Base-by-base conservation (phyloP, 2,329 filamentous ascomycete genomes). In the Bipolaris bicolor region DNA sequence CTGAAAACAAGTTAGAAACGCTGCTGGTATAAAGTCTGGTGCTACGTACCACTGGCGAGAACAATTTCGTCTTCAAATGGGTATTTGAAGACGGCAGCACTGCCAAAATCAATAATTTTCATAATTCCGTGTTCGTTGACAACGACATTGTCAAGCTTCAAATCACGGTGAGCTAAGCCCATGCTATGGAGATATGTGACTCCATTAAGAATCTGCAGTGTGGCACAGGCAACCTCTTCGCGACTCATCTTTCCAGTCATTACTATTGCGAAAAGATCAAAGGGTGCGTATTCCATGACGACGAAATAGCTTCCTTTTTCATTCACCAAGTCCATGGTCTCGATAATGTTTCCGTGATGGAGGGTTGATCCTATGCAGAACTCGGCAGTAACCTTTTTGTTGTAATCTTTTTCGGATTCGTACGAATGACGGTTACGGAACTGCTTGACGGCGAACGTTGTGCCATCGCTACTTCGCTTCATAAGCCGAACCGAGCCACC, bases 101-200 rank as follows among this genome's bases (percentile, higher is more conserved):
- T 98, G 24, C 95, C 95, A 78, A 99, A 99, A 76, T 99, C 95
- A 70, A 99, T 99, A 63, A 99, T 90, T 78, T 99, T 99, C 92
- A 99, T 97, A 68, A 99, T 98, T 2, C 95, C 95, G 70, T 90
- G 87, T 72, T 96, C 91, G 72, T 93, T 98, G 58, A 99, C 93
- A 26, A 99, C 95, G 18, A 99, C 95, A 67, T 99, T 99, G 79
- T 99, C 95, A 68, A 99, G 80, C 79, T 99, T 99, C 69, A 99
- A 74, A 81, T 99, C 95, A 43, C 95, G 88, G 78, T 99, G 95
- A 10, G 95, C 93, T 50, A 99, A 81, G 2, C 95, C 95, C 86
- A 97, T 95, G 73, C 90, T 90, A 77, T 99, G 95, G 60, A 99
- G 81, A 76, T 97, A 99, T 10, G 91, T 91, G 34, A 98, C 93